A percentile compares a stretch with the other conserved stretches of the same genome.
Conservation (phyloP, 108 stramenopile genomes). For the Thalassiosira profunda region DNA sequence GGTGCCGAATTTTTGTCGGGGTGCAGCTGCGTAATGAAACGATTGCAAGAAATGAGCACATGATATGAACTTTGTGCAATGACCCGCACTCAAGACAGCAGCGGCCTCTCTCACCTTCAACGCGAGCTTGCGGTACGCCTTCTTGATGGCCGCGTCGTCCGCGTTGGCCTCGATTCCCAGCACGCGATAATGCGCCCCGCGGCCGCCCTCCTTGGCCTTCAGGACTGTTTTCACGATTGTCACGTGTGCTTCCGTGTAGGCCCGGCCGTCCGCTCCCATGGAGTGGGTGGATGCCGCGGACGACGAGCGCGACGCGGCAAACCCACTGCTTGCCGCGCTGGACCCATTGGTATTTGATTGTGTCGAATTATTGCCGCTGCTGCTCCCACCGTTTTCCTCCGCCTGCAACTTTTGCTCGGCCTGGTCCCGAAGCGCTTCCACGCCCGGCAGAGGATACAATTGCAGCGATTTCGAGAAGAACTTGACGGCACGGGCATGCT, state of each 20-base stretch:
- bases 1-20: constrained; percentile 95
- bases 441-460: constrained; percentile 92
- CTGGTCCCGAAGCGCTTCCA: constrained; percentile 78
- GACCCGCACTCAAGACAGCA: too few species aligned
- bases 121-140: constrained; percentile 90
- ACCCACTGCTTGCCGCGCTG: constrained; percentile 3
- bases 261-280: constrained; percentile 55
- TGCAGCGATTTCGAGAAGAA: constrained; percentile 87
- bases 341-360: constrained; percentile 15
- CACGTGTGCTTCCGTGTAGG: constrained; percentile 75
- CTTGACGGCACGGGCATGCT: constrained; percentile 86
- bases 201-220: constrained; percentile 70
- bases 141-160: constrained; percentile 84
- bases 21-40: too few species aligned
- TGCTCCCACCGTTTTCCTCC: constrained; percentile 5
- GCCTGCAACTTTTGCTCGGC: constrained; percentile 51
- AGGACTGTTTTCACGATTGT: constrained; percentile 71
- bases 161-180: constrained; percentile 65
- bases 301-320: constrained; percentile 17
- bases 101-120: too few species aligned
- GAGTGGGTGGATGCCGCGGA: constrained; percentile 25
- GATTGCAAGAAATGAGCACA: too few species aligned
- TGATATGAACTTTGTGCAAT: too few species aligned
- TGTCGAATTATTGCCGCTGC: background rate
- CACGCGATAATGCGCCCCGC: constrained; percentile 91